These are phyloP conservation scores for Piloderma croceum DNA, from an alignment of 768 basidiomycete genomes.

Conservation along the genomic window DNA sequence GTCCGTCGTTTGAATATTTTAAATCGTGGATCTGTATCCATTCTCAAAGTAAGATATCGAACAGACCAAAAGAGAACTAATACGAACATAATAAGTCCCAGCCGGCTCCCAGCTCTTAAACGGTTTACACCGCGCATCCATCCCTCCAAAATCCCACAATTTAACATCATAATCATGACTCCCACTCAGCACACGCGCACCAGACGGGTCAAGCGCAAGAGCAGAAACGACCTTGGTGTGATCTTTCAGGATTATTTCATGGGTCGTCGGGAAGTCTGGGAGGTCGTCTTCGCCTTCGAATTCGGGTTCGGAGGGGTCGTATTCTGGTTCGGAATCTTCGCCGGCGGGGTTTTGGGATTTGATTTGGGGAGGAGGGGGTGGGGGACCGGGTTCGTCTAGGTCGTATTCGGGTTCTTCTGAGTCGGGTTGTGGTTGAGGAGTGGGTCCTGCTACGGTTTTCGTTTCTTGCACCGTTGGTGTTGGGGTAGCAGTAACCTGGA, in stretches of 20 bases:
- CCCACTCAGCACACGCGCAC: slow-evolving; percentile 85
- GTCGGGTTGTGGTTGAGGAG: slow-evolving; percentile 18
- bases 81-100: slow-evolving; percentile 80
- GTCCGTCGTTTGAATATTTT: slow-evolving; percentile 84
- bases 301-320: slow-evolving; percentile 44
- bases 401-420: slow-evolving; percentile 9
- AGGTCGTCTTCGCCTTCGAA: slow-evolving; percentile 40
- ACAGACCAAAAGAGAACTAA: slow-evolving; percentile 8
- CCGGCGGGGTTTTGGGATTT: slow-evolving; percentile 7
- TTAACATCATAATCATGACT: slow-evolving; percentile 98
- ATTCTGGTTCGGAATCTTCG: slow-evolving; percentile 39
- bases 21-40: slow-evolving; percentile 74
- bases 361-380: slow-evolving; percentile 12
- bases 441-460: slow-evolving; percentile 5
- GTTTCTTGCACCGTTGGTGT: slow-evolving; percentile 10
- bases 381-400: slow-evolving; percentile 18
- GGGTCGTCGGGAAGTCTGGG: slow-evolving; percentile 77
- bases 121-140: slow-evolving; percentile 85
- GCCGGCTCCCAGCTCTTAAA: slow-evolving; percentile 97
- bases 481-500: slow-evolving; percentile 18
- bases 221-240: slow-evolving; percentile 95
- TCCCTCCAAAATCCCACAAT: slow-evolving; percentile 98
- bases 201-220: slow-evolving; percentile 87
- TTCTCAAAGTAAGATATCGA: slow-evolving; percentile 5
- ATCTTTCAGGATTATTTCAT: slow-evolving; percentile 90